These are phyloP conservation scores for Phytophthora vignae DNA, from an alignment of 352 stramenopile genomes.

Conservation along the genomic window DNA sequence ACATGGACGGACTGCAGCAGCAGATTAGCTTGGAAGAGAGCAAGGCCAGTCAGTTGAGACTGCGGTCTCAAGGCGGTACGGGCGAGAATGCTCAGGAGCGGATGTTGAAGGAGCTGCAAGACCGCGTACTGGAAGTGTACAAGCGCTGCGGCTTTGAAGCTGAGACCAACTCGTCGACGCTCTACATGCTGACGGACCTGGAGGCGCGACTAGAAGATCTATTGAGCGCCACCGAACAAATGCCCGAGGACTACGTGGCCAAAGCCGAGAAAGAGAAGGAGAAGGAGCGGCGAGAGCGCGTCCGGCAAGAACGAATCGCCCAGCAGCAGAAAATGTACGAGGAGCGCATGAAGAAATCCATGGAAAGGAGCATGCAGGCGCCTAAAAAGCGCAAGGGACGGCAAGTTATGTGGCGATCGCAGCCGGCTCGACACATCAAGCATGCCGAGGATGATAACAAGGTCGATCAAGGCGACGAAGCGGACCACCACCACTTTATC, in stretches of 20 bases:
- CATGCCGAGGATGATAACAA: conserved; percentile 83
- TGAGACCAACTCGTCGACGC: conserved; percentile 90
- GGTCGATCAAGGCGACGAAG: conserved; percentile 83
- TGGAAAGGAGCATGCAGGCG: conserved; percentile 93
- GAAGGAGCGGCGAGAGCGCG: conserved; percentile 92
- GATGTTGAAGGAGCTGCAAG: conserved; percentile 91
- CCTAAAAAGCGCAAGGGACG: conserved; percentile 93
- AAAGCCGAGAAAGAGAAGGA: conserved; percentile 96
- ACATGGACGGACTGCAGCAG: conserved; percentile 91
- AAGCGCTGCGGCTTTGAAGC: conserved; percentile 94
- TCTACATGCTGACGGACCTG: conserved; percentile 95
- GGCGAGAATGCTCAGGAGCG: conserved; percentile 90
- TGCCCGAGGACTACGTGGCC: conserved; percentile 94
- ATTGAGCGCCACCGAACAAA: conserved; percentile 91
- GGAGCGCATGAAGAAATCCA: conserved; percentile 94
- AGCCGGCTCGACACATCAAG: conserved; percentile 80
- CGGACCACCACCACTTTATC: conserved; percentile 86
- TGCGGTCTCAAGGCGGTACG: conserved; percentile 70
- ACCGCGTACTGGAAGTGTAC: conserved; percentile 92
- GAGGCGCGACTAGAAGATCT: conserved; percentile 93
- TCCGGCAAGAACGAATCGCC: conserved; percentile 92
- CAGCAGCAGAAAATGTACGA: conserved; percentile 95
- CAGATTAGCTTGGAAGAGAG: conserved; percentile 89
- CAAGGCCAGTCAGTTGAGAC: conserved; percentile 80
- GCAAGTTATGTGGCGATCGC: conserved; percentile 94